phyloP scores from a whole-genome alignment of 73 alveolate genomes.

The Blepharisma stoltei region DNA sequence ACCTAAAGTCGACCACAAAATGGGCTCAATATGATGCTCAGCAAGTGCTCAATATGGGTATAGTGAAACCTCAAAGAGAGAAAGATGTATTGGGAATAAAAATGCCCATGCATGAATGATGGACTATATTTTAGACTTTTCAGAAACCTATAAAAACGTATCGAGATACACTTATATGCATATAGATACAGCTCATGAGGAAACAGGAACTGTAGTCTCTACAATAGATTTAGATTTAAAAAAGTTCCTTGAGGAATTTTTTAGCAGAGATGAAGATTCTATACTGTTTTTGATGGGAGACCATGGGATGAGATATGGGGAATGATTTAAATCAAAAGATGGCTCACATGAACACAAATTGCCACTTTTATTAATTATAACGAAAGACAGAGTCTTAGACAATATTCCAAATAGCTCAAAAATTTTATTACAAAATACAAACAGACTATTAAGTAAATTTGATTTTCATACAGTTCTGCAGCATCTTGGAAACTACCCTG shows the following conservation, averaged over 20 bases:
- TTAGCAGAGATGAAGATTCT: background rate
- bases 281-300: conserved; percentile 32
- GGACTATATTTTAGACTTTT: conserved; percentile 23
- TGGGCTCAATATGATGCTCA: background rate
- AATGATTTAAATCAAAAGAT: background rate
- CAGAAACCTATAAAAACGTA: background rate
- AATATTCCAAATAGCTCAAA: background rate
- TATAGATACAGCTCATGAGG: conserved; percentile 27
- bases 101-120: conserved; percentile 27
- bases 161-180: conserved; percentile 14
- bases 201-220: conserved; percentile 4
- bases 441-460: conserved; percentile 15
- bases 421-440: conserved; percentile 1
- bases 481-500: background rate
- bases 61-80: background rate
- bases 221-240: background rate
- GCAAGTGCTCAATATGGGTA: background rate
- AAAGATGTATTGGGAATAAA: conserved; percentile 26
- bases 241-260: background rate
- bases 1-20: conserved; percentile 24
- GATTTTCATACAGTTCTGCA: conserved; percentile 14
- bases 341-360: conserved; percentile 29
- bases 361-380: conserved; percentile 1
- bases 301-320: conserved; percentile 32
- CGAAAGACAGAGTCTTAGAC: background rate